Percentiles rank a stretch among this genome's conserved stretches.
These are phyloP conservation scores for Cyclotella cryptica DNA, from an alignment of 108 stramenopile genomes.

Conservation along the genomic window DNA sequence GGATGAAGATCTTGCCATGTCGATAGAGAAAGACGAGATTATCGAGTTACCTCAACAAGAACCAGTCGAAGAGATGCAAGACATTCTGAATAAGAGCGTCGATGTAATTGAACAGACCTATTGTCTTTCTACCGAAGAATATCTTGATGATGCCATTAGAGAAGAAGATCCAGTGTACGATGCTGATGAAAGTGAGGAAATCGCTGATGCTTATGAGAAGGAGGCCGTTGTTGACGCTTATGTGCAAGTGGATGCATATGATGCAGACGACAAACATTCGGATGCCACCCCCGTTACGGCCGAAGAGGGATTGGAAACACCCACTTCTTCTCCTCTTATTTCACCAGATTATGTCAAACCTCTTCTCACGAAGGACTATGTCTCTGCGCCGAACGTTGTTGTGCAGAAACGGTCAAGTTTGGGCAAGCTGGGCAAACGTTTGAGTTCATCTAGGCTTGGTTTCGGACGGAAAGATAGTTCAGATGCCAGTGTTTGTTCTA, in stretches of 20 bases:
- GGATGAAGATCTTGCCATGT: background rate
- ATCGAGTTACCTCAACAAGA: no score
- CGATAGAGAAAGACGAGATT: background rate
- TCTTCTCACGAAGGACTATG: background rate
- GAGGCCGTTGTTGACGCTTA: no score
- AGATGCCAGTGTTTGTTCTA: slow-evolving; percentile 9
- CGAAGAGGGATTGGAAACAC: background rate
- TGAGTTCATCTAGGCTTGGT: background rate
- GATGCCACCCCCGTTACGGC: background rate
- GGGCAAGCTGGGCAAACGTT: background rate
- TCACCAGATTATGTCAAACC: background rate
- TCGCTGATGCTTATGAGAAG: no score
- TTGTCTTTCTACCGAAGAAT: background rate
- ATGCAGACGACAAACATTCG: background rate
- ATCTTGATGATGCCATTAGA: background rate
- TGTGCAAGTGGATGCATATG: background rate
- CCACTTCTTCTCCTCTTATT: background rate
- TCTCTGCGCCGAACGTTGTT: background rate
- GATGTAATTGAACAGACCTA: no score
- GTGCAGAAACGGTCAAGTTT: background rate
- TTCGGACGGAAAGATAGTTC: background rate
- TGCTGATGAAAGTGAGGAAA: background rate
- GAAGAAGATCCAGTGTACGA: background rate
- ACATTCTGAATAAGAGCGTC: no score
- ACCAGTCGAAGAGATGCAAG: no score